Conservation (phyloP, 1,139 yeast species). For the Yamadazyma kanchanaburiensis region DNA sequence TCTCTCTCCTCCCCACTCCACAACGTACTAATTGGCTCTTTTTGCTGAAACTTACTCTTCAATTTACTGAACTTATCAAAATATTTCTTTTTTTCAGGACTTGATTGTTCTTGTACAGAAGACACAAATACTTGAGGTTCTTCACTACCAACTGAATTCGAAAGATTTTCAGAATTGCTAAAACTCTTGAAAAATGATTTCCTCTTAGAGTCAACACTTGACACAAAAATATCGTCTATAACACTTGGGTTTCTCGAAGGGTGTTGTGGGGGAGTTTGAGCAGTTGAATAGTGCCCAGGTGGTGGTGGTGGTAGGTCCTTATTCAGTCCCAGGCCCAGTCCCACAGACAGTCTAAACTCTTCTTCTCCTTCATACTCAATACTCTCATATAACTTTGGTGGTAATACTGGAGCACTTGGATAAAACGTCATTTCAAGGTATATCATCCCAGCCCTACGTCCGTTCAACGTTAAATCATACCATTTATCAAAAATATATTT, state of each 20-base stretch:
- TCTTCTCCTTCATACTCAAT: constrained; percentile 7
- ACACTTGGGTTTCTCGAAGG: constrained; percentile 13
- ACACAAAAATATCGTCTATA: constrained; percentile 28
- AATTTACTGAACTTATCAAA: constrained; percentile 28
- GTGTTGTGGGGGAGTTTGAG: constrained; percentile 11
- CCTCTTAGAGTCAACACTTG: constrained; percentile 8
- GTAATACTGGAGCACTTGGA: constrained; percentile 54
- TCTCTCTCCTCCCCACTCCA: constrained; percentile 11
- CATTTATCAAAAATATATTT: constrained; percentile 76
- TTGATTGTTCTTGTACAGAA: too few species aligned
- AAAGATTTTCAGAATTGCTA: constrained; percentile 4
- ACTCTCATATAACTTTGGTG: constrained; percentile 32
- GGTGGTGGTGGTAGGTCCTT: constrained; percentile 12
- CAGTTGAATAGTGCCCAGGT: constrained; percentile 10
- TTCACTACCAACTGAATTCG: constrained; percentile 7
- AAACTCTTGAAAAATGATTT: constrained; percentile 8
- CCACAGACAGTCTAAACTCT: constrained; percentile 2
- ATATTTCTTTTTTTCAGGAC: constrained; percentile 17
- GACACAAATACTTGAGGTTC: constrained; percentile 8
- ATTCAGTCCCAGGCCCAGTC: background rate
- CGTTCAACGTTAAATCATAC: constrained; percentile 68
- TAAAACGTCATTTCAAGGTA: constrained; percentile 91
- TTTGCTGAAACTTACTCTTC: constrained; percentile 30
- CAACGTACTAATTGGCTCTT: constrained; percentile 29
- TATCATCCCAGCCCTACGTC: constrained; percentile 83